These are phyloP conservation scores for Solanum arcanum DNA, from an alignment of 257 asterid genomes.

Conservation along the genomic window DNA sequence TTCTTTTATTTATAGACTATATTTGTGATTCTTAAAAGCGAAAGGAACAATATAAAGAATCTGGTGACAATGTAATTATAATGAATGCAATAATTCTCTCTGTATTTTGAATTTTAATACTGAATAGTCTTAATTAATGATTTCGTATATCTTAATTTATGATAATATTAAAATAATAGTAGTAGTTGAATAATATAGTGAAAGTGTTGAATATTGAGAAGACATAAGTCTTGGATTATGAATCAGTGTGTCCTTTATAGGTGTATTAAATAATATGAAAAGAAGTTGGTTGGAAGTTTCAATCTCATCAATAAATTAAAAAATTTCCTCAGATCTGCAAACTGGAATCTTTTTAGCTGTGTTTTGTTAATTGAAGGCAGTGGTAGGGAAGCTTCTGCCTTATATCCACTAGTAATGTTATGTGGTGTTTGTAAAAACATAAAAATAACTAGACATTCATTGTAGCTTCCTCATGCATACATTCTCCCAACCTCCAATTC, in stretches of 20 bases:
- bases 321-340: not conserved
- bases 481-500: not conserved
- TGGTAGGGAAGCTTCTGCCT: not conserved
- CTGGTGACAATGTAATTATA: not conserved
- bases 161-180: not conserved
- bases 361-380: not conserved
- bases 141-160: not conserved
- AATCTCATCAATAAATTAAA: not conserved
- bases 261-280: constrained; percentile 1
- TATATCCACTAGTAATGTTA: not conserved
- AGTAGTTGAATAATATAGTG: not conserved
- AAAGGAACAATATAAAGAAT: not conserved
- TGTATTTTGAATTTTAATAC: not conserved
- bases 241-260: not conserved
- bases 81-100: not conserved
- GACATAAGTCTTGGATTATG: not conserved
- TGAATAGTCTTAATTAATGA: not conserved
- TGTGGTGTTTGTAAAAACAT: not conserved
- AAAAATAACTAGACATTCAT: not conserved
- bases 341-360: constrained; percentile 4
- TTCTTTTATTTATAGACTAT: not conserved
- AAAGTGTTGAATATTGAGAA: not conserved
- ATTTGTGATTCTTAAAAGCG: not conserved
- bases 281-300: constrained; percentile 1
- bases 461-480: not conserved